These are phyloP conservation scores for Eurotiales sp. DNA, from an alignment of 2,329 filamentous ascomycete genomes.

Conservation along the genomic window DNA sequence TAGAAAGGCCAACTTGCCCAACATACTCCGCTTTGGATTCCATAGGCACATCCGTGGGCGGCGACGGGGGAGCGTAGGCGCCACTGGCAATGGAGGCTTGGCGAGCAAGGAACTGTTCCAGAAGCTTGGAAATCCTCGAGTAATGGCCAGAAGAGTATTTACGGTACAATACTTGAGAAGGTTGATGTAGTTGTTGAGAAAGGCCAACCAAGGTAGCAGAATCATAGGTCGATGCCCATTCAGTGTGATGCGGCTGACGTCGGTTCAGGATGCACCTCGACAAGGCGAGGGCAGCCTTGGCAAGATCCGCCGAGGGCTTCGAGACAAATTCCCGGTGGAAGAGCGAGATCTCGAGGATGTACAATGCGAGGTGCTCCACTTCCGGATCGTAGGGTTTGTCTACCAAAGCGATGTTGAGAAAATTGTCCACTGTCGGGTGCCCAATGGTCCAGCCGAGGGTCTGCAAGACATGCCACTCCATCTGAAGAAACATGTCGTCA, in stretches of 20 bases:
- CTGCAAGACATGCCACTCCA: conserved; percentile 99
- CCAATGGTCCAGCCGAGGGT: conserved; percentile 95
- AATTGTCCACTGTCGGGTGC: conserved; percentile 92
- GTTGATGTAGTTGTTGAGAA: conserved; percentile 63
- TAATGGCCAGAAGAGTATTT: conserved; percentile 67
- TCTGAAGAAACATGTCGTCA: conserved; percentile 99
- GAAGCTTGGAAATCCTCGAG: conserved; percentile 59
- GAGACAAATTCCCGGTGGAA: conserved; percentile 98
- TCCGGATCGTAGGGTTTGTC: conserved; percentile 74
- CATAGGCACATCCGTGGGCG: conserved; percentile 34
- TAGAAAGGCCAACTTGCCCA: conserved; percentile 40
- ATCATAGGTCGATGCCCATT: conserved; percentile 63
- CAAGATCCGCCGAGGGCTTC: conserved; percentile 84
- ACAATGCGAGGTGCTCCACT: conserved; percentile 90
- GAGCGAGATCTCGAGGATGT: conserved; percentile 89
- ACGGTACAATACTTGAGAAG: conserved; percentile 63
- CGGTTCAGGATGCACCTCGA: conserved; percentile 81
- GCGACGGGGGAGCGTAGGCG: conserved; percentile 38
- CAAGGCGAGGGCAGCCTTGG: conserved; percentile 78
- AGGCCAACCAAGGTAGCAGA: conserved; percentile 55
- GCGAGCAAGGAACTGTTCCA: conserved; percentile 64
- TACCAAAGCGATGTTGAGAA: conserved; percentile 79
- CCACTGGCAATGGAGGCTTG: conserved; percentile 53
- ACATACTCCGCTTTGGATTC: conserved; percentile 36
- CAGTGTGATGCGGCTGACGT: conserved; percentile 68